Evolutionary conservation across 176 grass and related monocot genomes (phyloP), one percentile per base, ranked within the genome.

Genomic region (Alopecurus myosuroides): DNA sequence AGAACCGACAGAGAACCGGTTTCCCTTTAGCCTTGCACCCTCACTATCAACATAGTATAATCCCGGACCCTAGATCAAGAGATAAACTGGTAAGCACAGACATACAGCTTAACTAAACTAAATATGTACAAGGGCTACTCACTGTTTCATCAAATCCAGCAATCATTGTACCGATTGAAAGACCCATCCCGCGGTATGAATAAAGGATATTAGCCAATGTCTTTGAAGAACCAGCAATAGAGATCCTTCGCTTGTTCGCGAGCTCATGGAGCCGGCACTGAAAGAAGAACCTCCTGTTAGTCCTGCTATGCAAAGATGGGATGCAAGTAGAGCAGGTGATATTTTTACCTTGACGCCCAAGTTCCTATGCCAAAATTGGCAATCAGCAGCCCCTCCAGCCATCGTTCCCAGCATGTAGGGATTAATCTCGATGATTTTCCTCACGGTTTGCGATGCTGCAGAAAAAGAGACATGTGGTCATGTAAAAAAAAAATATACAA

Each of bases 391-490:
- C 23, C 97, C 97, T 74, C 93, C 91, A 69, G 97, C 97, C 91
- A 99, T 95, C 4, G 93, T 99, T 82, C 97, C 97, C 42, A 98
- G 84, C 97, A 98, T 98, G 89, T 98, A 95, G 7, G 91, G 97
- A 74, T 99, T 96, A 49, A 99, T 99, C 88, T 99, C 93, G n/a
- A 99, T 95, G 79, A 99, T 99, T 90, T 99, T 98, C 72, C 86
- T 96, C 40, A 99, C 91, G 56, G 87, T 94, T 83, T 98, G 93
- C n/a, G 97, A 98, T 56, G 97, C 97, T 98, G 73, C 78, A 77
- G 34, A 48, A 15, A 22, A 77, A n/a, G 20, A 28, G 62, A 62
- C 4, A 37, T 7, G 20, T 20, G 19, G 39, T 33, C 6, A n/a
- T 28, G n/a, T 73, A 58, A 74, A 34, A 75, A 34, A 75, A 11